Percentiles rank a stretch among this genome's conserved stretches.
Conservation (phyloP, 495 filamentous ascomycete genomes). For the Aspergillus ellipticus region DNA sequence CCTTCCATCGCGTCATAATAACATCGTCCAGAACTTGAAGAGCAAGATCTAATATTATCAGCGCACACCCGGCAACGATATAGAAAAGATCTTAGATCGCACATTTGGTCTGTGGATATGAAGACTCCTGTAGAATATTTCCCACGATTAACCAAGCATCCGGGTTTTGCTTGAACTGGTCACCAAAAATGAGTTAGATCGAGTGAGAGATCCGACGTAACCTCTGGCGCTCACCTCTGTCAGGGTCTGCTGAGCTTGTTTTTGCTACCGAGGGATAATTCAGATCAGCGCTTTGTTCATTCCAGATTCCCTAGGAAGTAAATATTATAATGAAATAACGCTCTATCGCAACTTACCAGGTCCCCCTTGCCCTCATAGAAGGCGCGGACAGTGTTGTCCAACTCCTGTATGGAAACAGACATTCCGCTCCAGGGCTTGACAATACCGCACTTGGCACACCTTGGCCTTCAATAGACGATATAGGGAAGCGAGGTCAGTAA, state of each 20-base stretch:
- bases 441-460: conserved; percentile 27
- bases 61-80: conserved; percentile 14
- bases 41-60: conserved; percentile 71
- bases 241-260: conserved; percentile 87
- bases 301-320: not conserved
- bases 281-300: not conserved
- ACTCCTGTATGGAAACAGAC: conserved; percentile 78
- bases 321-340: not conserved
- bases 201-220: not conserved
- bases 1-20: conserved; percentile 98
- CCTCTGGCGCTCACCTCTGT: conserved; percentile 70
- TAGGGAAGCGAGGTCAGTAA: not conserved
- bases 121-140: conserved; percentile 85
- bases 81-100: conserved; percentile 25
- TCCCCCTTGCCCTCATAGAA: conserved; percentile 97
- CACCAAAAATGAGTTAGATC: conserved; percentile 13
- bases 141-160: conserved; percentile 97
- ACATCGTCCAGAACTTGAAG: conserved; percentile 96
- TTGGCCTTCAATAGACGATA: conserved; percentile 10
- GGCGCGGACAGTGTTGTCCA: conserved; percentile 91
- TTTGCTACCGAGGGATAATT: conserved; percentile 62
- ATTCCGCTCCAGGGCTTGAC: conserved; percentile 44
- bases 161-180: conserved; percentile 94
- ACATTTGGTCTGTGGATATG: conserved; percentile 97
- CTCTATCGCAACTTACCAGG: conserved; percentile 55